These are phyloP conservation scores for Tolypocladium inflatum DNA, from an alignment of 2,329 filamentous ascomycete genomes.

Conservation along the genomic window DNA sequence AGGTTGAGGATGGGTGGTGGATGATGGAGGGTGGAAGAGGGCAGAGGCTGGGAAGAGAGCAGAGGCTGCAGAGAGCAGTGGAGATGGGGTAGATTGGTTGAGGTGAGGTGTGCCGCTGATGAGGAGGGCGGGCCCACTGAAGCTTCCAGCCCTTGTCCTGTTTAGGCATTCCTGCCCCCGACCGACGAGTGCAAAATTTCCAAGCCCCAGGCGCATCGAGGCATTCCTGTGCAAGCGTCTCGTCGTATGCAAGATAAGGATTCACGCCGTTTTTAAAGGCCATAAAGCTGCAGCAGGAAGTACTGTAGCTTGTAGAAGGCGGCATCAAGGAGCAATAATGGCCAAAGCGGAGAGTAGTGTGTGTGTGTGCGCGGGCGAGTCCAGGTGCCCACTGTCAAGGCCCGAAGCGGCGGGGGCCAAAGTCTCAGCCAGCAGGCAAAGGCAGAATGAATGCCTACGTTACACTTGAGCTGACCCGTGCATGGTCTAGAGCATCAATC, in stretches of 20 bases:
- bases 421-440: neutral
- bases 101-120: neutral
- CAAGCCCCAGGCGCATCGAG: neutral
- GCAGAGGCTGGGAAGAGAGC: neutral
- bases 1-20: neutral
- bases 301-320: neutral
- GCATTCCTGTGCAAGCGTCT: neutral
- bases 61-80: neutral
- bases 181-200: neutral
- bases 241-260: neutral
- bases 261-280: neutral
- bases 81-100: neutral
- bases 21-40: neutral
- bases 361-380: neutral
- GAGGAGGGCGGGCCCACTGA: neutral
- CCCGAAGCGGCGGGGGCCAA: neutral
- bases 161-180: neutral
- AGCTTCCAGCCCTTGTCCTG: neutral
- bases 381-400: neutral
- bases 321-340: neutral
- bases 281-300: neutral
- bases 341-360: neutral
- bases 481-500: neutral
- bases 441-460: too few species aligned
- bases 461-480: neutral